Evolutionary conservation across 1,284 basidiomycete genomes (phyloP), one percentile per base, ranked within the genome.

Genomic region (Sporisorium scitamineum): DNA sequence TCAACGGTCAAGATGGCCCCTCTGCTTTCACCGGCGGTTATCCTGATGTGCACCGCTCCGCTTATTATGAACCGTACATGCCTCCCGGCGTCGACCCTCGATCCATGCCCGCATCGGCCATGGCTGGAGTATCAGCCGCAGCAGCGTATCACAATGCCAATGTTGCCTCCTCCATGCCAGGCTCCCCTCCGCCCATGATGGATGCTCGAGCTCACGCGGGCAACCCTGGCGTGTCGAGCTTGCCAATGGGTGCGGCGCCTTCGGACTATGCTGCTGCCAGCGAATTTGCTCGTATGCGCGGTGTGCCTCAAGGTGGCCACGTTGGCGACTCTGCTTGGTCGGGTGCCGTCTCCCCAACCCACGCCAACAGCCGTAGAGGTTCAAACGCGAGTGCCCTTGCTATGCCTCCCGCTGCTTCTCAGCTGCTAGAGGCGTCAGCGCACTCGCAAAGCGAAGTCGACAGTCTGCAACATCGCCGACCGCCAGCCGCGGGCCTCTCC

Each of bases 11-110:
- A 24, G 60, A 62, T 3, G 31, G 39, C 24, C 4, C 61, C 2
- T 31, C 29, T 34, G 50, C 54, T 14, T 61, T 65, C 26, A 58
- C 58, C 4, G 56, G 48, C 34, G 57, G 58, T 10, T 70, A 70
- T 39, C 68, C 62, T 3, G 68, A 70, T 37, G 68, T 70, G 22
- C 61, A 70, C 27, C 54, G 68, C 20, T 48, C 62, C 4, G 68
- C 62, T 29, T 70, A 50, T 44, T 70, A 70, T 31, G 68, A 70
- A 39, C 61, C 54, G 20, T 39, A 59, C 24, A 39, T 60, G 26
- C 61, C 67, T 47, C 52, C 66, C n/a, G 66, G 56, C 27, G 39
- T 59, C 11, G 66, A 62, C 26, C 55, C 60, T 41, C 56, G 60
- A 8, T 22, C 42, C 26, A 50, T 59, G 27, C 47, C 47, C 18